Evolutionary conservation across 1,284 basidiomycete genomes (phyloP), one percentile per base, ranked within the genome.

Genomic region (Marasmius fiardii): DNA sequence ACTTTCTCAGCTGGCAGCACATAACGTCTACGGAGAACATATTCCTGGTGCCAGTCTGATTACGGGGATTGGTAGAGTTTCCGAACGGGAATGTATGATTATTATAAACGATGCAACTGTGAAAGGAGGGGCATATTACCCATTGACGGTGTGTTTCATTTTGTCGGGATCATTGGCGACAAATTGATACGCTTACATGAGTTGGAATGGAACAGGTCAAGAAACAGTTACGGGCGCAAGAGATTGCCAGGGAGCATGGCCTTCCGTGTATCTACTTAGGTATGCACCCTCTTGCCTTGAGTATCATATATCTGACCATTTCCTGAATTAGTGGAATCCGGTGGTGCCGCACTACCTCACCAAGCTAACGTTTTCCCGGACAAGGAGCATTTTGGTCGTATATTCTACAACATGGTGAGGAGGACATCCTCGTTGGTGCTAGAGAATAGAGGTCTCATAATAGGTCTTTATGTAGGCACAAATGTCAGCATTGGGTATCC

Each of bases 71-170:
- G 83, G 83, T 4, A 75, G 86, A 54, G 87, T 97, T 50, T 82
- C 88, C 18, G 93, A 92, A 2, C 77, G 83, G 56, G 91, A 95
- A 68, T 95, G 93, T 67, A 86, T 97, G 68, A 73, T 98, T 8
- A 86, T 97, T 11, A 90, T 93, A 39, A 98, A 98, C 71, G 95
- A 98, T 67, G 90, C 94, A 26, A 95, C 92, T 1, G 93, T 95
- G 41, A 95, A 95, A 68, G 93, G 94, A 31, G 94, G 94, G 1
- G 91, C 90, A 0, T 96, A 96, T 71, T 95, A 95, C 68, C 95
- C 95, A 12, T 74, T 98, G 58, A 95, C 94, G 8, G 92, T 92
- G 57, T 58, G 76, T 66, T 44, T n/a, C n/a, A n/a, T n/a, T n/a
- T n/a, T 21, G 18, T 4, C 16, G 26, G 50, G 49, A n/a, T 26